Evolutionary conservation across 148 eudicot species (phyloP), one percentile per base, ranked within the genome.

Genomic region (Cornus florida): DNA sequence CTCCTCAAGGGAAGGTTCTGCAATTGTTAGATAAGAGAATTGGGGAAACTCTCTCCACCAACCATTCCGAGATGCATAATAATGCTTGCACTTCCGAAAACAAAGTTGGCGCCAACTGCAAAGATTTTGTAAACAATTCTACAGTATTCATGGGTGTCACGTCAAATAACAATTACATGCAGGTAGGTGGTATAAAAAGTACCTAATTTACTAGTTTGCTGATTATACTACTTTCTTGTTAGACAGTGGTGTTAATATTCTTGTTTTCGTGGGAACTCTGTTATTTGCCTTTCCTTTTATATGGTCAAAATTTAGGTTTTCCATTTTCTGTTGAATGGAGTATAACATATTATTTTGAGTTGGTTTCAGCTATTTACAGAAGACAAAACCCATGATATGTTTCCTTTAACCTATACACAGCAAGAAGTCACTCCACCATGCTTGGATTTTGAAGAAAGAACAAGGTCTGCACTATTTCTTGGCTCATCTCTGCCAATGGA

Each of bases 291-390:
- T 43, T 43, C 1, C 7, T 53, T 53, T 13, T 53, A 12, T 16
- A 53, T 53, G 16, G 17, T 12, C 0, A 7, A 11, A 53, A 13
- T 12, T 53, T 17, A 53, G 59, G 59, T 53, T 53, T 13, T 53
- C 19, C 16, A 17, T 53, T 53, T 53, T 16, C 59, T 12, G 59
- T 12, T 53, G 19, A 53, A 53, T 53, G 48, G 48, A 43, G 4
- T 53, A 53, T 53, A 53, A 67, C 28, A 32, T 81, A 56, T 2
- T 32, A 16, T n/a, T 77, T 79, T 78, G 75, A 14, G 31, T 67
- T 72, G 16, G 16, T 76, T 83, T 74, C 90, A 86, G 91, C 74
- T 88, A 48, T 86, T 88, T 74, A 64, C 87, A 5, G 91, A 86
- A 76, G 85, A 82, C 56, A 79, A 59, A 48, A 48, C 33, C 59